Percentiles rank a stretch among this genome's conserved stretches.
phyloP scores from a whole-genome alignment of 495 filamentous ascomycete genomes.

The Apiosordaria backusii region DNA sequence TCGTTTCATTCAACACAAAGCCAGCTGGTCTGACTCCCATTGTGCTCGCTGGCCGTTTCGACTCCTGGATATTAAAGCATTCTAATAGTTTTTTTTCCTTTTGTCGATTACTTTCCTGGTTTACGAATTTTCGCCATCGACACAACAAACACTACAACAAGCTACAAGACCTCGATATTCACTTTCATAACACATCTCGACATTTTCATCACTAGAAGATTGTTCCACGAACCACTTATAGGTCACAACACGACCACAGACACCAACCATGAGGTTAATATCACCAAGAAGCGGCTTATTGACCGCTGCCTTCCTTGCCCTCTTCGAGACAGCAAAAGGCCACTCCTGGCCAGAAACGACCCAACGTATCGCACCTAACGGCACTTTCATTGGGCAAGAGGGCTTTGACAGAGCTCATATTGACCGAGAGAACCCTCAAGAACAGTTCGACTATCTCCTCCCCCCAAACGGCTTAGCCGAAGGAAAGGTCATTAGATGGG shows the following conservation, averaged over 20 bases:
- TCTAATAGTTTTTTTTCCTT: neutral
- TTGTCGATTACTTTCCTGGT: neutral
- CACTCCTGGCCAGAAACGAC: conserved; percentile 82
- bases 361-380: conserved; percentile 64
- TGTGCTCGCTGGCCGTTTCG: conserved; percentile 22
- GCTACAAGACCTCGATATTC: neutral
- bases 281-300: conserved; percentile 12
- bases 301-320: conserved; percentile 33
- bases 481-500: conserved; percentile 25
- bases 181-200: neutral
- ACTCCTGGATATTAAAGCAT: conserved; percentile 1
- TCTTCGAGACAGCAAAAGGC: conserved; percentile 41
- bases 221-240: neutral
- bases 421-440: conserved; percentile 46
- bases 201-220: neutral
- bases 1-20: conserved; percentile 5
- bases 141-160: neutral
- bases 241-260: neutral
- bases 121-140: neutral
- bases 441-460: conserved; percentile 46
- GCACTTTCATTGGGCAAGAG: conserved; percentile 62
- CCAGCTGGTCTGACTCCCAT: conserved; percentile 20
- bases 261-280: conserved; percentile 8
- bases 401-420: conserved; percentile 67
- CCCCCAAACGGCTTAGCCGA: conserved; percentile 43